These are phyloP conservation scores for Colletotrichum paranaense DNA, from an alignment of 2,329 filamentous ascomycete species.

Conservation along the genomic window DNA sequence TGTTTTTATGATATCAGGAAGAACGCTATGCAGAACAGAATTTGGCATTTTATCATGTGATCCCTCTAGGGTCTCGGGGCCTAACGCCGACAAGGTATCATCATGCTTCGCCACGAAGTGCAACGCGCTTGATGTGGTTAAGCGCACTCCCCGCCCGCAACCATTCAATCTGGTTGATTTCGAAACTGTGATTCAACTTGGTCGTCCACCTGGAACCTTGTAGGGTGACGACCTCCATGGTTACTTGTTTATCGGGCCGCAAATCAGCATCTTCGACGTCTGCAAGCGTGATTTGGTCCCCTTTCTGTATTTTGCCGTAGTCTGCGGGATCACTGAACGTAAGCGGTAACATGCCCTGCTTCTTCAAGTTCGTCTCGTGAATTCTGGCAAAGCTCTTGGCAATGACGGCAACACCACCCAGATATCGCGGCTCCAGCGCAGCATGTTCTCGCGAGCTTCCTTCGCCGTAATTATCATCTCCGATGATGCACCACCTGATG, in stretches of 20 bases:
- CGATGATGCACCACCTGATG: slow-evolving; percentile 46
- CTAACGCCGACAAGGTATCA: background rate
- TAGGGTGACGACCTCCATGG: slow-evolving; percentile 42
- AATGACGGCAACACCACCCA: slow-evolving; percentile 86
- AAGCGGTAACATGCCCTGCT: slow-evolving; percentile 69
- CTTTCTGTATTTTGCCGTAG: slow-evolving; percentile 74
- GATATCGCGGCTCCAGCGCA: slow-evolving; percentile 85
- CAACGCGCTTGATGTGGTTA: slow-evolving; percentile 43
- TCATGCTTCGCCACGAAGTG: background rate
- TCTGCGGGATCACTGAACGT: slow-evolving; percentile 79
- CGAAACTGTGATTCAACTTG: slow-evolving; percentile 46
- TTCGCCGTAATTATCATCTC: slow-evolving; percentile 77
- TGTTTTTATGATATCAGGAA: no score
- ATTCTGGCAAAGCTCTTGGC: slow-evolving; percentile 87
- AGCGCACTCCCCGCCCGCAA: slow-evolving; percentile 48
- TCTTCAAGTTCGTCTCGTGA: slow-evolving; percentile 94
- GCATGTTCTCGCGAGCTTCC: slow-evolving; percentile 89
- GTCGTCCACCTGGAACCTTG: slow-evolving; percentile 43
- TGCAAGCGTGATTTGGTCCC: slow-evolving; percentile 18
- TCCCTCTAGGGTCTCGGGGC: no score
- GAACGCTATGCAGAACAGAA: no score
- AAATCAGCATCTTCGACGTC: slow-evolving; percentile 37
- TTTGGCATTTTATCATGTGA: no score
- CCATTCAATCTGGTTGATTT: slow-evolving; percentile 46
- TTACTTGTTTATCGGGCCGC: slow-evolving; percentile 42